Conservation (phyloP, 2,329 filamentous ascomycete genomes). For the Aspergillus glaucus region DNA sequence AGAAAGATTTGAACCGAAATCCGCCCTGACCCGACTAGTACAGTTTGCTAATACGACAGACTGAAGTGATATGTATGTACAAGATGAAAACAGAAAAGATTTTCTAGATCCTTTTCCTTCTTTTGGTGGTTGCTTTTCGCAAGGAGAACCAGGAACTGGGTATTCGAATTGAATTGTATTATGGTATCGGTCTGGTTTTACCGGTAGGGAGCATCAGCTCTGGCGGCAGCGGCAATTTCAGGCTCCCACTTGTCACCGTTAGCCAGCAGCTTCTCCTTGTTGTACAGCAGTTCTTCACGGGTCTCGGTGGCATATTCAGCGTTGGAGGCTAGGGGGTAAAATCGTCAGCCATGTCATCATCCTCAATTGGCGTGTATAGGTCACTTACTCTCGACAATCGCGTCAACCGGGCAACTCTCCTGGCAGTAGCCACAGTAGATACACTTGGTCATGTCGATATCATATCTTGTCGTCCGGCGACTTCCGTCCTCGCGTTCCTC, state of each 20-base stretch:
- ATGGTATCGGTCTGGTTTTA: constrained; percentile 50
- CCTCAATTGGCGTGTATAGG: not conserved
- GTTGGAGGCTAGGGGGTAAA: constrained; percentile 50
- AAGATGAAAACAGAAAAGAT: constrained; percentile 13
- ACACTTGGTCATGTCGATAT: constrained; percentile 99
- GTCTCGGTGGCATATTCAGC: constrained; percentile 70
- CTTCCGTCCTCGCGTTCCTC: constrained; percentile 96
- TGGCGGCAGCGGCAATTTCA: constrained; percentile 83
- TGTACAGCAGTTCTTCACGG: constrained; percentile 92
- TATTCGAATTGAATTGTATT: constrained; percentile 1
- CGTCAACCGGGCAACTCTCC: constrained; percentile 97
- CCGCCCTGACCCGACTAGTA: constrained; percentile 25
- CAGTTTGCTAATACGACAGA: constrained; percentile 21
- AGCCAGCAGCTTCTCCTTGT: constrained; percentile 87
- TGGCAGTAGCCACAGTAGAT: constrained; percentile 99
- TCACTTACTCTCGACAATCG: constrained; percentile 66
- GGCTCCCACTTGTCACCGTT: constrained; percentile 98
- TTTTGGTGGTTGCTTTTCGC: not conserved
- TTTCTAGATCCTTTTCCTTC: constrained; percentile 2
- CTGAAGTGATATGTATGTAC: constrained; percentile 27
- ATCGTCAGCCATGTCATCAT: constrained; percentile 14
- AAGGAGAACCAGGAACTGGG: constrained; percentile 1
- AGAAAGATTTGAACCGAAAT: constrained; percentile 14
- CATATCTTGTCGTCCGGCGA: constrained; percentile 91
- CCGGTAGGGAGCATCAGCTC: constrained; percentile 88